Conservation (phyloP, 805 yeast species). For the Zygoascus bituminiphila region DNA sequence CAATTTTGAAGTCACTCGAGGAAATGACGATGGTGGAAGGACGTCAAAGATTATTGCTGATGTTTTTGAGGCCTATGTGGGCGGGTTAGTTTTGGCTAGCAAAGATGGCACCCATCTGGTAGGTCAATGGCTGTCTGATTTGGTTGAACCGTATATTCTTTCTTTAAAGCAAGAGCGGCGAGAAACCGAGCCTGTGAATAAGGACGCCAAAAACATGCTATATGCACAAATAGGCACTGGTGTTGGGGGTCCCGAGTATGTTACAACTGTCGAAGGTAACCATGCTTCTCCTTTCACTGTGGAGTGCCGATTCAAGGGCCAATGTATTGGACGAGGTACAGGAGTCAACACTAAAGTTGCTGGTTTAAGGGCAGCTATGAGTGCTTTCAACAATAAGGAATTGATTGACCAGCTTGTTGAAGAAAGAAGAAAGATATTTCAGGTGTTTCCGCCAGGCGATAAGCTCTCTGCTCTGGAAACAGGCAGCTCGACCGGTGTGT, state of each 20-base stretch:
- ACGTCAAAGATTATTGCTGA: constrained; percentile 69
- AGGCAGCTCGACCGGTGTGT: neutral
- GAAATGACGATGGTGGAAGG: constrained; percentile 10
- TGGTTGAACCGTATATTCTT: constrained; percentile 28
- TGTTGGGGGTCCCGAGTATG: constrained; percentile 51
- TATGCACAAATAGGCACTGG: constrained; percentile 71
- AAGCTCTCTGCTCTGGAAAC: neutral
- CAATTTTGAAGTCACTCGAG: constrained; percentile 9
- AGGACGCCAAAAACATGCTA: constrained; percentile 67
- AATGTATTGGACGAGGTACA: constrained; percentile 59
- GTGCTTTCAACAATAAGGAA: constrained; percentile 52
- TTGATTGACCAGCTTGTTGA: constrained; percentile 57
- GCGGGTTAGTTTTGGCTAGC: constrained; percentile 64
- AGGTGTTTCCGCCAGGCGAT: neutral
- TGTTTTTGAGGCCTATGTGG: constrained; percentile 88
- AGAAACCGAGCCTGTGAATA: constrained; percentile 35
- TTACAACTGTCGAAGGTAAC: constrained; percentile 37
- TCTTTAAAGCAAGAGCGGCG: constrained; percentile 28
- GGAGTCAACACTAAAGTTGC: constrained; percentile 71
- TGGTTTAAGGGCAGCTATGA: constrained; percentile 77
- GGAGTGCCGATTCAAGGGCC: constrained; percentile 56
- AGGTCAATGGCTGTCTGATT: constrained; percentile 26
- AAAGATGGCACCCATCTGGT: constrained; percentile 27
- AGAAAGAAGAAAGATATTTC: constrained; percentile 35
- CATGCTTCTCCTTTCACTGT: constrained; percentile 44